Conservation (phyloP, 768 basidiomycete genomes). For the Pleurotus tuoliensis region DNA sequence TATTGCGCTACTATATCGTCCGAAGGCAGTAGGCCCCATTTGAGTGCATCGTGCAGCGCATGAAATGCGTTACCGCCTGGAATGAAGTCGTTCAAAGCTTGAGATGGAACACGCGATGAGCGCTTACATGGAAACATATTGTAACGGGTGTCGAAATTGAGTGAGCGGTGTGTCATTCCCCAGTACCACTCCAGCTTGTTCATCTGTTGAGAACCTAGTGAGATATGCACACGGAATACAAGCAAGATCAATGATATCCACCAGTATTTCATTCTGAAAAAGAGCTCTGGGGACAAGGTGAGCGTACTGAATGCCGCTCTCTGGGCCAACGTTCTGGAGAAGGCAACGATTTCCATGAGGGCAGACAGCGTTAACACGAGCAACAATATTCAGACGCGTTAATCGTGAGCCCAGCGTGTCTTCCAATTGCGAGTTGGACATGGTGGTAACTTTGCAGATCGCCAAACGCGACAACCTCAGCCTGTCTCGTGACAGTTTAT, state of each 20-base stretch:
- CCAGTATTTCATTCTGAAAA: background rate
- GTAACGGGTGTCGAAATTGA: conserved; percentile 14
- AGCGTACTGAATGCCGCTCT: background rate
- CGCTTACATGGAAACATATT: conserved; percentile 14
- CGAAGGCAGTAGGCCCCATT: conserved; percentile 11
- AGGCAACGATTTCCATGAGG: background rate
- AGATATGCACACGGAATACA: background rate
- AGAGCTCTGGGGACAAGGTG: background rate
- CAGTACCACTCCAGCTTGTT: conserved; percentile 15
- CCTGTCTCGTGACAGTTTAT: too few relatives aligned
- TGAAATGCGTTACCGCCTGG: background rate
- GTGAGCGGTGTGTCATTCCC: conserved; percentile 9
- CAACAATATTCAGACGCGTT: background rate
- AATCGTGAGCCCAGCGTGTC: background rate
- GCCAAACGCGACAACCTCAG: too few relatives aligned
- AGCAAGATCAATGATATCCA: background rate
- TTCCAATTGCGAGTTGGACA: background rate
- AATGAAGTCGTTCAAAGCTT: background rate
- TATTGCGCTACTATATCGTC: conserved; percentile 3
- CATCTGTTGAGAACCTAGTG: conserved; percentile 1
- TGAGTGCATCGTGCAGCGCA: background rate
- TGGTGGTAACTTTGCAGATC: background rate
- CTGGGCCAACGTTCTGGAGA: background rate
- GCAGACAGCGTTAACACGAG: background rate
- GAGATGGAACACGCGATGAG: background rate